Conservation (phyloP, 345 rosid genomes). For the Populus davidiana region DNA sequence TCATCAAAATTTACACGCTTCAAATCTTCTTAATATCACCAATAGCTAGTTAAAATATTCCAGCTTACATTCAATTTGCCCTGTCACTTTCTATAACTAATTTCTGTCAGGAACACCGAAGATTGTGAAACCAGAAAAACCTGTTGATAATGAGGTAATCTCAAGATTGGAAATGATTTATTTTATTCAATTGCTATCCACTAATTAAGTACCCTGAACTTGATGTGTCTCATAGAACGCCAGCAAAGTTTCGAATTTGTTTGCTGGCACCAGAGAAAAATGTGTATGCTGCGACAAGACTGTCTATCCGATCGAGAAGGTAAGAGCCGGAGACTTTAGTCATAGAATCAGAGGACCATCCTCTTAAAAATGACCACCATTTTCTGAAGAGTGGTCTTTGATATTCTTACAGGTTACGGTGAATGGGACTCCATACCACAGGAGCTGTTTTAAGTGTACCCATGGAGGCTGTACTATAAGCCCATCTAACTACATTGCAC, state of each 20-base stretch:
- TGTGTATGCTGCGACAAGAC: slow-evolving; percentile 49
- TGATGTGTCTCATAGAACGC: slow-evolving; percentile 30
- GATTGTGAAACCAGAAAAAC: slow-evolving; percentile 47
- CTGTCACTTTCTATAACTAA: not conserved
- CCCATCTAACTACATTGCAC: slow-evolving; percentile 63
- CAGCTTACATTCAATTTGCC: not conserved
- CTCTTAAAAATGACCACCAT: not conserved
- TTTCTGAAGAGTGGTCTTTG: not conserved
- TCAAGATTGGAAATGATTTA: not conserved
- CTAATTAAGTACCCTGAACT: not conserved
- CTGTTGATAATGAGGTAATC: slow-evolving; percentile 44
- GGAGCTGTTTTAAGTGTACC: slow-evolving; percentile 57
- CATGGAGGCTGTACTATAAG: slow-evolving; percentile 64
- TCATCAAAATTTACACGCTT: not conserved
- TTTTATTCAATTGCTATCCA: not conserved
- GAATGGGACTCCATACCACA: slow-evolving; percentile 52
- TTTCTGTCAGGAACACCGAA: slow-evolving; percentile 52
- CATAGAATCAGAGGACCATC: not conserved
- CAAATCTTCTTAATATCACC: not conserved
- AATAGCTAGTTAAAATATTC: not conserved
- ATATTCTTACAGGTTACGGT: slow-evolving; percentile 43
- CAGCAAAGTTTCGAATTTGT: slow-evolving; percentile 39
- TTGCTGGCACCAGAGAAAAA: slow-evolving; percentile 58
- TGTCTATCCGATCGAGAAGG: slow-evolving; percentile 62
- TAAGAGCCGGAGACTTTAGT: not conserved